Evolutionary conservation across 177 flowering plant species (phyloP).

Genomic region (Vitis hybrid): DNA sequence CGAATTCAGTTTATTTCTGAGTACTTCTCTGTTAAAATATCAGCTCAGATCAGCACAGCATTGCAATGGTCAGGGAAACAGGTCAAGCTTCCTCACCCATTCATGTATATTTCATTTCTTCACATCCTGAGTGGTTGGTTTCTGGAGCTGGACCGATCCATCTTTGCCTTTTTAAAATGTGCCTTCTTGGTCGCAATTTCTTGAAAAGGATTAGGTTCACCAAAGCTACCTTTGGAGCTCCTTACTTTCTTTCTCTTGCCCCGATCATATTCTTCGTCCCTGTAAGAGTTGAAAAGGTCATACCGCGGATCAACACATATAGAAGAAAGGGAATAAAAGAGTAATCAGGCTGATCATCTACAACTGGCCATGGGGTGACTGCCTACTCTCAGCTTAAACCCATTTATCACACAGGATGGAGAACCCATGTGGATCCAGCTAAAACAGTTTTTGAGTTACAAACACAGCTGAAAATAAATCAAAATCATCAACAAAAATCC

Average conservation of each 20-base stretch:
- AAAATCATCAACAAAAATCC: too few species aligned
- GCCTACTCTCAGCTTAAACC: too few species aligned
- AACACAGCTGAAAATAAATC: too few species aligned
- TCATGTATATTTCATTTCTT: neutral
- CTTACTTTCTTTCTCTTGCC: slow-evolving; percentile 79
- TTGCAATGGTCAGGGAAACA: neutral
- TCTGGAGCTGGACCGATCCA: slow-evolving; percentile 31
- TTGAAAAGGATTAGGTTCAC: slow-evolving; percentile 72
- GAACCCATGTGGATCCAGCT: too few species aligned
- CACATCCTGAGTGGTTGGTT: slow-evolving; percentile 54
- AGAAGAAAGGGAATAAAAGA: neutral
- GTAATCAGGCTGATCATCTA: neutral
- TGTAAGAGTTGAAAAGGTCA: slow-evolving; percentile 16
- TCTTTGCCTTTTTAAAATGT: slow-evolving; percentile 37
- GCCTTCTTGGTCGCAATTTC: slow-evolving; percentile 43
- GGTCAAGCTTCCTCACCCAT: slow-evolving; percentile 1
- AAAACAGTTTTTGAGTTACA: too few species aligned
- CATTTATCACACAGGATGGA: too few species aligned
- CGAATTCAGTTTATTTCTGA: too few species aligned
- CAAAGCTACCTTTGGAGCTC: slow-evolving; percentile 28
- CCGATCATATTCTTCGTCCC: slow-evolving; percentile 80
- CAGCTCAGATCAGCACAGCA: too few species aligned
- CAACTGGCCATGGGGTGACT: too few species aligned
- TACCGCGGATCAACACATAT: neutral
- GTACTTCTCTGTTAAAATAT: too few species aligned